Percentiles rank a stretch among this genome's conserved stretches.
These are phyloP conservation scores for Tolypocladium album DNA, from an alignment of 2,329 filamentous ascomycete species.

Conservation along the genomic window DNA sequence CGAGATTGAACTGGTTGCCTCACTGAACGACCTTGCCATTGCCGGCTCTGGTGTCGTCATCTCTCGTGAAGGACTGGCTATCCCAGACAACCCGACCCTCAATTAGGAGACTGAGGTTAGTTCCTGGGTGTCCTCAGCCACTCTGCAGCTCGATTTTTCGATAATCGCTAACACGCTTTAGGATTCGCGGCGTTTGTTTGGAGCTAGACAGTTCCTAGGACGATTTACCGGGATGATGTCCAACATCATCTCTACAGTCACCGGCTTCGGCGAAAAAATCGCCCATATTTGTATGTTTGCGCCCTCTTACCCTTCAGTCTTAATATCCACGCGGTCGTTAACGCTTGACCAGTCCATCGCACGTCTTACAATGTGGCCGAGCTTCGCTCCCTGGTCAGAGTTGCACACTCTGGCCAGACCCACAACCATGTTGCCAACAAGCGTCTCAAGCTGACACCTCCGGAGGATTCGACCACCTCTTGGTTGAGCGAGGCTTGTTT, in stretches of 20 bases:
- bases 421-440: constrained; percentile 14
- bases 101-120: constrained; percentile 2
- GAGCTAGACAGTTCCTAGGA: constrained; percentile 7
- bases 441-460: constrained; percentile 12
- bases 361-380: constrained; percentile 14
- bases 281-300: constrained; percentile 11
- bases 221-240: constrained; percentile 19
- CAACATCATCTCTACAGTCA: constrained; percentile 12
- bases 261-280: constrained; percentile 14
- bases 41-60: background rate
- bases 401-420: background rate
- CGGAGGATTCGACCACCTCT: constrained; percentile 2
- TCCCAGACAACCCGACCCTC: background rate
- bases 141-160: background rate
- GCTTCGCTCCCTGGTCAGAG: constrained; percentile 9
- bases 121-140: background rate
- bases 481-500: constrained; percentile 2
- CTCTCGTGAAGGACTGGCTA: background rate
- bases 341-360: constrained; percentile 10
- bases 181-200: constrained; percentile 12
- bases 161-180: background rate
- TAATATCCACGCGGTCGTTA: background rate
- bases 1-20: constrained; percentile 19
- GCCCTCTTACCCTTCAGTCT: background rate
- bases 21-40: constrained; percentile 7